phyloP scores from a whole-genome alignment of 768 basidiomycete species.

The Candolleomyces aberdarensis region DNA sequence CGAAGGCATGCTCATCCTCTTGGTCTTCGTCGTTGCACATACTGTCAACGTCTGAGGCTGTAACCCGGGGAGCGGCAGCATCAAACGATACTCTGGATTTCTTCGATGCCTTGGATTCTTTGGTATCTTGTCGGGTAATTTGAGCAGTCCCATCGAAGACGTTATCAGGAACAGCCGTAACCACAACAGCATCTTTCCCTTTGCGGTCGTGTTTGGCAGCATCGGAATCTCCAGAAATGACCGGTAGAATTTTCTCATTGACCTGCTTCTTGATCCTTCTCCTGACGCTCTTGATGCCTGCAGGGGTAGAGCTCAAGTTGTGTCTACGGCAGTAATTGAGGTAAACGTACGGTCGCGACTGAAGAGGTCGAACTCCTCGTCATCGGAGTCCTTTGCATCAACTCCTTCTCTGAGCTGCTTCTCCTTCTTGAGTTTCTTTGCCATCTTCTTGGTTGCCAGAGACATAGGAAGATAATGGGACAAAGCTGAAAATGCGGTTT shows the following conservation, averaged over 20 bases:
- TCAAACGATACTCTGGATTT: slow-evolving; percentile 22
- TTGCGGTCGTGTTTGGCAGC: too few species aligned
- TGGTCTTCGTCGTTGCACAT: slow-evolving; percentile 29
- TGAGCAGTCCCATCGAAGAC: slow-evolving; percentile 6
- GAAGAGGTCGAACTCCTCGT: slow-evolving; percentile 35
- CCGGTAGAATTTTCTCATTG: too few species aligned
- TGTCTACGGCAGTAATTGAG: not conserved
- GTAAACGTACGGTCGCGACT: slow-evolving; percentile 28
- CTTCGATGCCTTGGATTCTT: slow-evolving; percentile 13
- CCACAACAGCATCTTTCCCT: slow-evolving; percentile 4
- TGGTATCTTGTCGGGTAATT: slow-evolving; percentile 10
- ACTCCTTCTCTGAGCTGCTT: slow-evolving; percentile 19
- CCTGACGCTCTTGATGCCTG: slow-evolving; percentile 31
- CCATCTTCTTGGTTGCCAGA: slow-evolving; percentile 56
- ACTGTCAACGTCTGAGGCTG: slow-evolving; percentile 20
- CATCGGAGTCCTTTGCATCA: slow-evolving; percentile 6
- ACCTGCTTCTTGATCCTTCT: slow-evolving; percentile 11
- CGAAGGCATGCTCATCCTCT: slow-evolving; percentile 42
- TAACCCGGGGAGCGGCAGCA: slow-evolving; percentile 26
- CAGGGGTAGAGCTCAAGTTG: not conserved
- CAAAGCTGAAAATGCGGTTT: slow-evolving; percentile 35
- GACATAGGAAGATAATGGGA: slow-evolving; percentile 58
- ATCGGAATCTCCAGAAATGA: too few species aligned
- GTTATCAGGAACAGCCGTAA: slow-evolving; percentile 14
- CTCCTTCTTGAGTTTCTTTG: slow-evolving; percentile 35